Conservation (phyloP, 352 stramenopile species). For the Phytophthora sp. region DNA sequence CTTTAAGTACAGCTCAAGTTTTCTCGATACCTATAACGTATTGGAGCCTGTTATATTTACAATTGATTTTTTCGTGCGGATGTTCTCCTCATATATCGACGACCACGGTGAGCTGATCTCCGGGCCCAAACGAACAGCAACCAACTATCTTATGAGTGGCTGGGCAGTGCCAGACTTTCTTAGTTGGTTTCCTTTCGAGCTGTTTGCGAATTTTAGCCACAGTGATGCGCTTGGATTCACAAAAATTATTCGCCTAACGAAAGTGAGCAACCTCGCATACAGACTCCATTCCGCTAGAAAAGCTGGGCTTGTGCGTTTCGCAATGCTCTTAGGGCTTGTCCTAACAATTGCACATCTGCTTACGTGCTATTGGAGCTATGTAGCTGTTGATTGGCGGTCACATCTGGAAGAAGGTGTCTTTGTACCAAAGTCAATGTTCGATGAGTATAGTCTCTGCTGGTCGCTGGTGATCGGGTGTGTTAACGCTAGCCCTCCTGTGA, state of each 20-base stretch:
- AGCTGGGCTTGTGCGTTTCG: constrained; percentile 60
- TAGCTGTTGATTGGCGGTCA: constrained; percentile 50
- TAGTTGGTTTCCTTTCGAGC: constrained; percentile 71
- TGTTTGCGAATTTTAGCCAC: constrained; percentile 30
- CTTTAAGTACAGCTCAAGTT: constrained; percentile 46
- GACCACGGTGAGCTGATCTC: constrained; percentile 59
- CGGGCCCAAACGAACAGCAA: constrained; percentile 44
- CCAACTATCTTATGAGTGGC: constrained; percentile 57
- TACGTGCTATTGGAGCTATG: constrained; percentile 67
- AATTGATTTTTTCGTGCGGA: constrained; percentile 63
- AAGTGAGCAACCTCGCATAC: constrained; percentile 64
- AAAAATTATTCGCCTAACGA: constrained; percentile 70
- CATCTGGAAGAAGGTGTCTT: constrained; percentile 44
- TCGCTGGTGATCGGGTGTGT: constrained; percentile 64
- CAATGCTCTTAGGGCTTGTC: constrained; percentile 50
- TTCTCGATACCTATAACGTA: constrained; percentile 38
- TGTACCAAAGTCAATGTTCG: constrained; percentile 23
- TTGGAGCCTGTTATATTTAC: constrained; percentile 51
- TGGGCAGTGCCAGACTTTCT: constrained; percentile 69
- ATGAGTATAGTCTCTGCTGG: constrained; percentile 62
- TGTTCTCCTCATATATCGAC: constrained; percentile 62
- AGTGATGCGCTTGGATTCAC: constrained; percentile 54
- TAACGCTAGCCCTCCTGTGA: constrained; percentile 62
- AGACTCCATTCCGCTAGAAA: constrained; percentile 66
- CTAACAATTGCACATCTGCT: constrained; percentile 58